phyloP scores from a whole-genome alignment of 2,329 filamentous ascomycete genomes.

The Trichoderma sp. region DNA sequence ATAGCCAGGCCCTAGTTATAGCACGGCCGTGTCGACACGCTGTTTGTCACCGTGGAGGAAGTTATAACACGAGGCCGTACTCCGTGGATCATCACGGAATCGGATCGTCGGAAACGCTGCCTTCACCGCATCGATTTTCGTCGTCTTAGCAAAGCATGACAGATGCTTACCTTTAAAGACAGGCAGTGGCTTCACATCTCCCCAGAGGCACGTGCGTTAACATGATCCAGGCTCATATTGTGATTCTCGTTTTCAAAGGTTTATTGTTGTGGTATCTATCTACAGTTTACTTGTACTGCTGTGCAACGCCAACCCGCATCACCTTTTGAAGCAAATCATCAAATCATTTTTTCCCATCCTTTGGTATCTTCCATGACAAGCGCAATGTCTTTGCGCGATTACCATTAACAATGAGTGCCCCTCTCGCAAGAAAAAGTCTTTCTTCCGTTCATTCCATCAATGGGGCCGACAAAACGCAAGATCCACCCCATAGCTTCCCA shows the following conservation, averaged over 20 bases:
- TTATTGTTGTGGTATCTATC: neutral
- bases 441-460: neutral
- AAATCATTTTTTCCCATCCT: neutral
- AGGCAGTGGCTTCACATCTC: neutral
- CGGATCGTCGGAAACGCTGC: neutral
- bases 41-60: constrained; percentile 7
- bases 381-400: constrained; percentile 5
- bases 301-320: neutral
- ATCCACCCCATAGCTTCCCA: constrained; percentile 3
- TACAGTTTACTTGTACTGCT: neutral
- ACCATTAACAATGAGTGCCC: constrained; percentile 7
- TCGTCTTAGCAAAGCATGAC: neutral
- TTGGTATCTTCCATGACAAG: neutral
- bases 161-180: neutral
- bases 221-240: neutral
- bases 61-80: neutral
- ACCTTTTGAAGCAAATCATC: neutral
- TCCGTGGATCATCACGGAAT: neutral
- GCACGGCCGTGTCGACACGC: neutral
- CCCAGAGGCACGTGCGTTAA: neutral
- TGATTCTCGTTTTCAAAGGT: neutral
- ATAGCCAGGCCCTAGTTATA: too few species aligned
- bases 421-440: neutral
- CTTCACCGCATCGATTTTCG: neutral
- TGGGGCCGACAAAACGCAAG: neutral